Percentiles rank a stretch among this genome's conserved stretches.
These are phyloP conservation scores for Urochloa ruziziensis DNA, from an alignment of 176 grass and related monocot genomes.

Conservation along the genomic window DNA sequence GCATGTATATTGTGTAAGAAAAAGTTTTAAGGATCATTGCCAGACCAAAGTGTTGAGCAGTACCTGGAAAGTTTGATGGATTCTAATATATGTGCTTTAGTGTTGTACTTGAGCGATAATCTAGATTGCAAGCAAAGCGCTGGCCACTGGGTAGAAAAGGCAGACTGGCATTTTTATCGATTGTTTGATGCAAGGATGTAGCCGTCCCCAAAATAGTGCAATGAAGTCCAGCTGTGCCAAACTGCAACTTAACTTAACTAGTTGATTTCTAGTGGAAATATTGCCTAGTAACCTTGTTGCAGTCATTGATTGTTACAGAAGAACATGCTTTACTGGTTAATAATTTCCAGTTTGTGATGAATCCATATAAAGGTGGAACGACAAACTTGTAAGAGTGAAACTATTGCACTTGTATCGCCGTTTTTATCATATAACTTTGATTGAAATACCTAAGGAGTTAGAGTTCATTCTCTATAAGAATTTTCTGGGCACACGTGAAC, in stretches of 20 bases:
- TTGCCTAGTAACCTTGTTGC: background rate
- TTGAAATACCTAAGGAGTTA: background rate
- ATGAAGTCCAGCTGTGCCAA: background rate
- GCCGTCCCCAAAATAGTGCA: background rate
- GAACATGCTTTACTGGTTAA: background rate
- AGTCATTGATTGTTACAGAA: background rate
- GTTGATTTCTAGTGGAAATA: slow-evolving; percentile 2
- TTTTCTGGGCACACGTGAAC: background rate
- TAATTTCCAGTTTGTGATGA: background rate
- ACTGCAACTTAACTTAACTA: background rate
- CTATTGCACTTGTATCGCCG: background rate
- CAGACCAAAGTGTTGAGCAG: background rate
- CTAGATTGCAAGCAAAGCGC: background rate
- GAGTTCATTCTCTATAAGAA: background rate
- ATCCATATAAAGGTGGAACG: background rate
- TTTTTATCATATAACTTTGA: background rate
- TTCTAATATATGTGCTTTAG: background rate
- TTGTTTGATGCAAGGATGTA: background rate
- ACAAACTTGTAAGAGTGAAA: background rate
- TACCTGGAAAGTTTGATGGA: background rate
- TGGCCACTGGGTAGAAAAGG: background rate
- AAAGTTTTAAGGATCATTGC: background rate
- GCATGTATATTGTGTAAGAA: background rate
- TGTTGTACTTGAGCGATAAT: background rate
- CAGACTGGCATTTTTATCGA: background rate